These are phyloP conservation scores for Phytophthora colocasiae DNA, from an alignment of 352 stramenopile genomes.

Conservation along the genomic window DNA sequence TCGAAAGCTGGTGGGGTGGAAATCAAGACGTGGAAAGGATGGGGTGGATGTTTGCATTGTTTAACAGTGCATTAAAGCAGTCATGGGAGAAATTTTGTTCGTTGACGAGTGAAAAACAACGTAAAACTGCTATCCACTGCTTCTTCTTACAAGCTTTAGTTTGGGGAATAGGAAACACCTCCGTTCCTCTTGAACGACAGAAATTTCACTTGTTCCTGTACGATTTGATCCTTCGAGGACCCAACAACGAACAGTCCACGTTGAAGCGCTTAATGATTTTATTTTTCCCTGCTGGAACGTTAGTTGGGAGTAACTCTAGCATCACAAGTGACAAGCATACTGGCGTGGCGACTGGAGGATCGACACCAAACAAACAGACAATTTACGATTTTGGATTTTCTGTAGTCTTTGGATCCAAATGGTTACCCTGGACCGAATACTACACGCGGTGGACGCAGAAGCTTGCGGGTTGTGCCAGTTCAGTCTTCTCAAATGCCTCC, in stretches of 20 bases:
- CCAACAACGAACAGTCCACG: conserved; percentile 50
- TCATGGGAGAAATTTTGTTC: conserved; percentile 60
- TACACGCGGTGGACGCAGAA: conserved; percentile 60
- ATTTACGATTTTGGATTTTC: conserved; percentile 78
- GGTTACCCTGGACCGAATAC: conserved; percentile 72
- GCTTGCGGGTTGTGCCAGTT: conserved; percentile 14
- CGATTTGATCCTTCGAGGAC: conserved; percentile 60
- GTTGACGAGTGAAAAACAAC: conserved; percentile 72
- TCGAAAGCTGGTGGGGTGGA: conserved; percentile 21
- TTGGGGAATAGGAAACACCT: conserved; percentile 73
- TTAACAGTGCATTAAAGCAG: conserved; percentile 60
- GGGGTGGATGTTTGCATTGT: conserved; percentile 46
- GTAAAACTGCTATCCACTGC: conserved; percentile 62
- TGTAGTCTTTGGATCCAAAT: conserved; percentile 76
- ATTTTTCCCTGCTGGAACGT: conserved; percentile 57
- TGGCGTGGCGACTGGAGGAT: neutral
- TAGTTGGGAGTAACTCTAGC: neutral
- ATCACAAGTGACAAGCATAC: conserved; percentile 27
- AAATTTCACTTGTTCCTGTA: conserved; percentile 76
- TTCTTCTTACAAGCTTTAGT: conserved; percentile 77
- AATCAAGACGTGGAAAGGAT: conserved; percentile 20
- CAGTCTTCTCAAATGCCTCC: neutral
- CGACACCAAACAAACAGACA: conserved; percentile 38
- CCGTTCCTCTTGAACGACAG: conserved; percentile 46
- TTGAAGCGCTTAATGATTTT: conserved; percentile 61